Conservation (phyloP, 2,329 filamentous ascomycete genomes). For the Botrytis elliptica region DNA sequence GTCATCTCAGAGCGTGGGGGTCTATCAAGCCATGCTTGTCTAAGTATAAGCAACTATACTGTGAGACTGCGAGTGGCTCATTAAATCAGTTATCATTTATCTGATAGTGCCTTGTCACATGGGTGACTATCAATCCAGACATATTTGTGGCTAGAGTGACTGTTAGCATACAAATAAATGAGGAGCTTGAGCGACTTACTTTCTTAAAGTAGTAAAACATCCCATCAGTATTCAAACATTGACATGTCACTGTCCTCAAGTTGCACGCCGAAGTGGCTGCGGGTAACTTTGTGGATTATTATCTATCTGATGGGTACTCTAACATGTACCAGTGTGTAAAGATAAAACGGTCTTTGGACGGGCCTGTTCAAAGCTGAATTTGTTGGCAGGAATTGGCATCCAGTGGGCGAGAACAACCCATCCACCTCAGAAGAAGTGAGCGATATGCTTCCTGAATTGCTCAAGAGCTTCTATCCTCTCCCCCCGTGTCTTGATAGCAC, state of each 20-base stretch:
- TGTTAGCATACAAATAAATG: background rate
- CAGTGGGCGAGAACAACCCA: conserved; percentile 52
- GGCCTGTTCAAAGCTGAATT: conserved; percentile 30
- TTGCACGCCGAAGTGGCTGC: conserved; percentile 29
- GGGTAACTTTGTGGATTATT: conserved; percentile 49
- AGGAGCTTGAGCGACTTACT: background rate
- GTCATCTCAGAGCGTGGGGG: background rate
- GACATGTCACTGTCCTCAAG: background rate
- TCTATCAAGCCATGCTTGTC: background rate
- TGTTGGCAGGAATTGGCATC: conserved; percentile 53
- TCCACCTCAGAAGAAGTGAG: conserved; percentile 60
- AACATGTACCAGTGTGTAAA: conserved; percentile 37
- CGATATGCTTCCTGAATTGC: conserved; percentile 52
- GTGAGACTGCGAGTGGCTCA: conserved; percentile 23
- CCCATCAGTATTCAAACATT: background rate
- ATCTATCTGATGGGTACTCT: conserved; percentile 52
- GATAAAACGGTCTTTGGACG: conserved; percentile 26
- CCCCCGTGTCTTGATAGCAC: conserved; percentile 46
- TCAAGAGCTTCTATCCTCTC: conserved; percentile 42
- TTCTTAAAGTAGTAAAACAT: background rate
- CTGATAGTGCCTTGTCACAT: background rate
- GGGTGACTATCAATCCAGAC: background rate
- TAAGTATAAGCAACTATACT: conserved; percentile 15
- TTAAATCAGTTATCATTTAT: conserved; percentile 26
- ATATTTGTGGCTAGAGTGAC: background rate